Percentiles rank a stretch among this genome's conserved stretches.
phyloP scores from a whole-genome alignment of 805 yeast genomes.

The Pichia nakasei region DNA sequence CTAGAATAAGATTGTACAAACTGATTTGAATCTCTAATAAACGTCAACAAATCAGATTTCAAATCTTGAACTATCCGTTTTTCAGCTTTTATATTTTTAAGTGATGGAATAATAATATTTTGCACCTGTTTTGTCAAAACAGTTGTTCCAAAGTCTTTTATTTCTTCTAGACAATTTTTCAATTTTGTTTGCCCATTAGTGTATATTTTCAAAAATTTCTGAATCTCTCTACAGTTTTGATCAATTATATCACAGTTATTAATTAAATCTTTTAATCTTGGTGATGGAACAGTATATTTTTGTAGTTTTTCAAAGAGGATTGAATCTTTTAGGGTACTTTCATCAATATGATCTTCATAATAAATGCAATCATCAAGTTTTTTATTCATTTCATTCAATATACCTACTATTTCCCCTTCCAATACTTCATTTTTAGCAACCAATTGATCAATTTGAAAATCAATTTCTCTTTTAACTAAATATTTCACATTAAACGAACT shows the following conservation, averaged over 20 bases:
- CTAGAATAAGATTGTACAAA: slow-evolving; percentile 46
- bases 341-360: slow-evolving; percentile 24
- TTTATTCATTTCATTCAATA: slow-evolving; percentile 62
- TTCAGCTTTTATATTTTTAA: slow-evolving; percentile 1
- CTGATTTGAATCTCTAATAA: slow-evolving; percentile 38
- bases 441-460: slow-evolving; percentile 18
- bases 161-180: slow-evolving; percentile 3
- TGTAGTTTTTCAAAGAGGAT: slow-evolving; percentile 39
- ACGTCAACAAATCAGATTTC: slow-evolving; percentile 12
- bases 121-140: slow-evolving; percentile 9
- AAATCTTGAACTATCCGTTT: slow-evolving; percentile 6
- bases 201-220: slow-evolving; percentile 15
- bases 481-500: slow-evolving; percentile 13
- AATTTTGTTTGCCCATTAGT: slow-evolving; percentile 12
- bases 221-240: slow-evolving; percentile 24
- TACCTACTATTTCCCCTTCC: slow-evolving; percentile 63
- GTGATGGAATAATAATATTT: neutral
- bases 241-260: slow-evolving; percentile 26
- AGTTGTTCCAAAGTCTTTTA: slow-evolving; percentile 2
- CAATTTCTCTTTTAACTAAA: slow-evolving; percentile 10
- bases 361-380: slow-evolving; percentile 74
- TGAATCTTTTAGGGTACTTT: slow-evolving; percentile 23
- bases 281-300: slow-evolving; percentile 40
- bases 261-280: slow-evolving; percentile 42
- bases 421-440: slow-evolving; percentile 36